phyloP scores from a whole-genome alignment of 306 rosid genomes.

The Sechiopsis laciniata region DNA sequence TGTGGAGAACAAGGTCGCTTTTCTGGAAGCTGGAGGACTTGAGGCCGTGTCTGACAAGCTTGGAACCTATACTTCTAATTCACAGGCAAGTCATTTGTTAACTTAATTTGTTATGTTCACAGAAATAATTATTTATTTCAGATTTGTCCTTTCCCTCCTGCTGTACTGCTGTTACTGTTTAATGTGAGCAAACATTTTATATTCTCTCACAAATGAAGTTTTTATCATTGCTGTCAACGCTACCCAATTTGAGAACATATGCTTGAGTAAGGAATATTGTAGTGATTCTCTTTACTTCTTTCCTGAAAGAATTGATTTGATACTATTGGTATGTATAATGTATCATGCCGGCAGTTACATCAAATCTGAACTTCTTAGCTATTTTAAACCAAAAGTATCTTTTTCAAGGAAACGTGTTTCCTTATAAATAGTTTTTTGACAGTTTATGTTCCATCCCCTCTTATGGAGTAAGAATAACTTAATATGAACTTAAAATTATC shows the following conservation, averaged over 20 bases:
- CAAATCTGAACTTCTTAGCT: background rate
- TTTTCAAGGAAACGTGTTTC: background rate
- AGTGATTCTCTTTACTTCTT: background rate
- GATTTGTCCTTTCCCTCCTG: background rate
- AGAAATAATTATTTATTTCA: background rate
- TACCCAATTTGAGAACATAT: background rate
- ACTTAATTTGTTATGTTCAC: slow-evolving; percentile 5
- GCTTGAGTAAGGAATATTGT: background rate
- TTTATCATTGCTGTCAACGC: background rate
- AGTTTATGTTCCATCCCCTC: background rate
- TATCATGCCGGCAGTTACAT: background rate
- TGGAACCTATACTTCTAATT: slow-evolving; percentile 53
- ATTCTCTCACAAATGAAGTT: background rate
- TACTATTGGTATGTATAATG: background rate
- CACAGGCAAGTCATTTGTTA: slow-evolving; percentile 53
- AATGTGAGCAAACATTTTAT: background rate
- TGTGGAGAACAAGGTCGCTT: slow-evolving; percentile 42
- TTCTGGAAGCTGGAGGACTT: slow-evolving; percentile 85
- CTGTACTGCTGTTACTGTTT: background rate
- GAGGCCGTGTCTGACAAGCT: slow-evolving; percentile 75
- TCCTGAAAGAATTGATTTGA: background rate
- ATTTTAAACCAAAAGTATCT: background rate
- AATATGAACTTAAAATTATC: background rate
- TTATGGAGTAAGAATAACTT: background rate
- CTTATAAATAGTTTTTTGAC: background rate